Conservation (phyloP, 208 protist genomes). For the Phytomonas sp. region DNA sequence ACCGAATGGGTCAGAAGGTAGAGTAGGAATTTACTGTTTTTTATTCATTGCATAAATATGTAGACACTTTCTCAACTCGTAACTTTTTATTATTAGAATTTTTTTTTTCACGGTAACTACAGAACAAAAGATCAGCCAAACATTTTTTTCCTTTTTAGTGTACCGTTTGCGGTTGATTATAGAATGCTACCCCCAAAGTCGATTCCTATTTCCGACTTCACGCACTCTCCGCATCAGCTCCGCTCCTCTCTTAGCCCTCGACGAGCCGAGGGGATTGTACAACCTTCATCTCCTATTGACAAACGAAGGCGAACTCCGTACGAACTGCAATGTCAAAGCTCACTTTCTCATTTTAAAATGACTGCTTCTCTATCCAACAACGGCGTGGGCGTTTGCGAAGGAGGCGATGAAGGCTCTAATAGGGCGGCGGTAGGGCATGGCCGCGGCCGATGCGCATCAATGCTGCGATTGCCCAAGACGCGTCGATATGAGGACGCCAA, state of each 20-base stretch:
- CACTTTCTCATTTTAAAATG: background rate
- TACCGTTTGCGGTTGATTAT: background rate
- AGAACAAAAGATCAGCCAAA: background rate
- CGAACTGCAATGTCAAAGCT: background rate
- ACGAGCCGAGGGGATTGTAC: background rate
- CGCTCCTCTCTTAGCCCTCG: background rate
- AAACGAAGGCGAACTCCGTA: background rate
- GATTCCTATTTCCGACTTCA: background rate
- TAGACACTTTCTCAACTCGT: background rate
- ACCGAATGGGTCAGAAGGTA: background rate
- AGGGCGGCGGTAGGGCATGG: background rate
- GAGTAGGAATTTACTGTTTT: background rate
- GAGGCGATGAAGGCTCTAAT: background rate
- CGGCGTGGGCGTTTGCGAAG: background rate
- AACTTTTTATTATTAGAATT: background rate
- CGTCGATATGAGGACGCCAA: background rate
- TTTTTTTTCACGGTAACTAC: background rate
- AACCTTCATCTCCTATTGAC: background rate
- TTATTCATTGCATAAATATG: background rate
- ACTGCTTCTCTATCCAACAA: background rate
- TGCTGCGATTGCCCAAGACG: background rate
- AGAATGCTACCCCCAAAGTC: background rate
- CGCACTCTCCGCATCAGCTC: no score
- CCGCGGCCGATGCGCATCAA: background rate
- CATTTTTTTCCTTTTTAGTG: background rate